phyloP scores from a whole-genome alignment of 202 grass and related monocot genomes.

The Carex sylvatica region DNA sequence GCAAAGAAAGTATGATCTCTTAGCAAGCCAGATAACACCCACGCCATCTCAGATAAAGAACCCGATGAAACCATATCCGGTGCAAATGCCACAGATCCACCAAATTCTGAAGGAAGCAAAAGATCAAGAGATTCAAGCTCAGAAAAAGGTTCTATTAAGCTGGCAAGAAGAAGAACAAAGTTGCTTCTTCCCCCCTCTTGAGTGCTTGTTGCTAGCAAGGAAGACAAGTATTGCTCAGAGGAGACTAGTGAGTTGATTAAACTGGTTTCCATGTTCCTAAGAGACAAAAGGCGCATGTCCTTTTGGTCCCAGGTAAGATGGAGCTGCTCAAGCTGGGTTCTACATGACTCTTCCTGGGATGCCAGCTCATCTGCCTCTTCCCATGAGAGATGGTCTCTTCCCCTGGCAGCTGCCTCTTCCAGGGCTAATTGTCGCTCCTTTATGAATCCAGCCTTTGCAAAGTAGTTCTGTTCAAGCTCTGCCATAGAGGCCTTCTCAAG shows the following conservation, averaged over 20 bases:
- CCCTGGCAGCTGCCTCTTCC: constrained; percentile 72
- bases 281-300: constrained; percentile 68
- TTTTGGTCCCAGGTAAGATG: constrained; percentile 88
- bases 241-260: constrained; percentile 67
- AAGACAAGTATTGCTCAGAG: constrained; percentile 63
- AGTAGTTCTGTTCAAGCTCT: constrained; percentile 90
- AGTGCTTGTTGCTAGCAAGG: constrained; percentile 67
- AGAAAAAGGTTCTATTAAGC: constrained; percentile 66
- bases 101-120: constrained; percentile 44
- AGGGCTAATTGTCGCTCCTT: constrained; percentile 80
- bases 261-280: constrained; percentile 67
- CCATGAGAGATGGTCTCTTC: constrained; percentile 95
- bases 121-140: constrained; percentile 72
- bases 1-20: constrained; percentile 77
- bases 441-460: constrained; percentile 75
- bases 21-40: constrained; percentile 62
- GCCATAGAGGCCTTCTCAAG: constrained; percentile 75
- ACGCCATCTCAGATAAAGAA: constrained; percentile 65
- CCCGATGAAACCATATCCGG: constrained; percentile 46
- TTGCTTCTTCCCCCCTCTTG: constrained; percentile 59
- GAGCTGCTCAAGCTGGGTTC: constrained; percentile 77
- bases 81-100: constrained; percentile 36
- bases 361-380: constrained; percentile 99
- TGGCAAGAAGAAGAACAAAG: constrained; percentile 44
- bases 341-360: constrained; percentile 93